These are phyloP conservation scores for Monilinia fructicola DNA, from an alignment of 2,329 filamentous ascomycete genomes.

Conservation along the genomic window DNA sequence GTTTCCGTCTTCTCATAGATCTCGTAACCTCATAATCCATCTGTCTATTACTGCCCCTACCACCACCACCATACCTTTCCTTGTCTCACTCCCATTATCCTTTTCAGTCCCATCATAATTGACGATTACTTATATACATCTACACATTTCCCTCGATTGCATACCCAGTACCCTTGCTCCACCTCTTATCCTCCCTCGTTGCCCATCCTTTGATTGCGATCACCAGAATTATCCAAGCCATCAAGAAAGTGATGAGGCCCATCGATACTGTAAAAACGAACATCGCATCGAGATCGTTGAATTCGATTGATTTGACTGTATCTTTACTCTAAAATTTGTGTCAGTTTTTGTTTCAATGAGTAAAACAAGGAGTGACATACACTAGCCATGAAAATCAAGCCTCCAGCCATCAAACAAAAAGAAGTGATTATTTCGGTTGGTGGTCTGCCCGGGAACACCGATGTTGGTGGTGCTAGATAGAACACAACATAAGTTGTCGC, in stretches of 20 bases:
- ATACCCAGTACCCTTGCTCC: background rate
- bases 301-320: conserved; percentile 73
- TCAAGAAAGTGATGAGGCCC: conserved; percentile 77
- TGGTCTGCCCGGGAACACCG: conserved; percentile 76
- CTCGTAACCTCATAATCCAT: background rate
- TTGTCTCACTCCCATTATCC: background rate
- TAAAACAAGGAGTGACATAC: conserved; percentile 51
- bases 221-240: conserved; percentile 78
- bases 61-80: background rate
- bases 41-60: background rate
- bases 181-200: conserved; percentile 45
- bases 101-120: background rate
- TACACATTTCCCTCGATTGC: background rate
- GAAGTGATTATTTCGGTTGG: conserved; percentile 85
- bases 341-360: conserved; percentile 29
- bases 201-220: conserved; percentile 91
- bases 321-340: conserved; percentile 60
- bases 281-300: conserved; percentile 81
- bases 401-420: conserved; percentile 85
- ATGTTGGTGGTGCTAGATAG: conserved; percentile 78
- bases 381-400: conserved; percentile 89
- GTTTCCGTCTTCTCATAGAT: background rate
- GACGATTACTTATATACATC: conserved; percentile 1
- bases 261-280: conserved; percentile 88
- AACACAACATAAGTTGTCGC: conserved; percentile 75